Conservation (phyloP, 2,329 filamentous ascomycete genomes). For the Fonsecaea pedrosoi region DNA sequence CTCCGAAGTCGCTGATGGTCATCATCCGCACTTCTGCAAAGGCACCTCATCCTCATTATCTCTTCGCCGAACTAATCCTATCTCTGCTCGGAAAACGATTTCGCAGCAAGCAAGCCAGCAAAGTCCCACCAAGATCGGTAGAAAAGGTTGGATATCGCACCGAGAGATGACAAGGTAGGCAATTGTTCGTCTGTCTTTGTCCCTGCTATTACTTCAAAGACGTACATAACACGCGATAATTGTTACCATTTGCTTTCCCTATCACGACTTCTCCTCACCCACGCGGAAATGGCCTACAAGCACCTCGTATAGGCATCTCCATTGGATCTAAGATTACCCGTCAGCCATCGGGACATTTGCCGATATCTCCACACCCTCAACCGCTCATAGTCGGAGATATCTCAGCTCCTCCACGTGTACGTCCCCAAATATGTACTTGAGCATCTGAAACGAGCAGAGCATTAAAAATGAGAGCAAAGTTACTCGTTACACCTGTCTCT, state of each 20-base stretch:
- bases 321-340: not conserved
- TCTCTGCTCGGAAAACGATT: not conserved
- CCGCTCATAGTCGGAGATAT: constrained; percentile 2
- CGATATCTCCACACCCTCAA: constrained; percentile 7
- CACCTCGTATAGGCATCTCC: not conserved
- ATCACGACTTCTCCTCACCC: not conserved
- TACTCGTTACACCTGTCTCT: not conserved
- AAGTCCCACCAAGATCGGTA: not conserved
- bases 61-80: not conserved
- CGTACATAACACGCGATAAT: not conserved
- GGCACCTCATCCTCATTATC: not conserved
- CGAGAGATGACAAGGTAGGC: constrained; percentile 1
- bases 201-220: not conserved
- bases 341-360: constrained; percentile 4
- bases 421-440: not conserved
- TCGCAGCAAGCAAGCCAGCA: not conserved
- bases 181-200: not conserved
- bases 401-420: not conserved
- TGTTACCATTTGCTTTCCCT: not conserved
- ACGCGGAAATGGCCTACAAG: not conserved
- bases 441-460: not conserved
- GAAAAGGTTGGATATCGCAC: not conserved
- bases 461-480: not conserved
- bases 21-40: not conserved
- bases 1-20: not conserved